phyloP scores from a whole-genome alignment of 345 rosid species.

The Bretschneidera sinensis region DNA sequence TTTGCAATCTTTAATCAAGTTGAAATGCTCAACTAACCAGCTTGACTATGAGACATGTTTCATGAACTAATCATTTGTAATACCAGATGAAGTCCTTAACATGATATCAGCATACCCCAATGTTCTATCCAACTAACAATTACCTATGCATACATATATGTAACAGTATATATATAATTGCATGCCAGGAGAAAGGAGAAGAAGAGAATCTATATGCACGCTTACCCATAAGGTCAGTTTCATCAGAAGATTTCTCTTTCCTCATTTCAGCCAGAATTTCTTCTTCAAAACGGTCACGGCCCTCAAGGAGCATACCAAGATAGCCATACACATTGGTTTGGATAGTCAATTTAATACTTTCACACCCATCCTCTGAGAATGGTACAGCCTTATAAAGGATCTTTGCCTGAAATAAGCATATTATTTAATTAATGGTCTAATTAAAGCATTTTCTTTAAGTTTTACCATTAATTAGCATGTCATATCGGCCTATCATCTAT shows the following conservation, averaged over 20 bases:
- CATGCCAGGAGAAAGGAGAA: too few species aligned
- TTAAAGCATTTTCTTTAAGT: not conserved
- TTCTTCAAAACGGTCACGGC: constrained; percentile 93
- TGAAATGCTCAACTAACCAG: too few species aligned
- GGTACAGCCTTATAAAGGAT: constrained; percentile 86
- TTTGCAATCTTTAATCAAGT: too few species aligned
- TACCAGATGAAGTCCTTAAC: too few species aligned
- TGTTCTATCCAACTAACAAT: too few species aligned
- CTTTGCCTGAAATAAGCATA: constrained; percentile 64
- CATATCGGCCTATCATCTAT: not conserved
- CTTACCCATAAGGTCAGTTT: constrained; percentile 35
- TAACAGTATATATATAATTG: too few species aligned
- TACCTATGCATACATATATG: too few species aligned
- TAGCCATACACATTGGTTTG: constrained; percentile 88
- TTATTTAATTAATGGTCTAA: constrained; percentile 1
- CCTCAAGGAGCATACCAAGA: constrained; percentile 95
- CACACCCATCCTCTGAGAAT: constrained; percentile 80
- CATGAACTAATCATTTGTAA: too few species aligned
- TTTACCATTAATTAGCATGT: constrained; percentile 3
- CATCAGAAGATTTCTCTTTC: constrained; percentile 26
- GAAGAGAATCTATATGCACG: constrained; percentile 9
- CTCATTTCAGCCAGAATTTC: constrained; percentile 51
- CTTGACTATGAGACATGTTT: too few species aligned
- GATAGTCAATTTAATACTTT: constrained; percentile 68
- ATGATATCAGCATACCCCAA: too few species aligned